A percentile compares a stretch with the other conserved stretches of the same genome.
Evolutionary conservation across 2,329 filamentous ascomycete genomes (phyloP).

Genomic region (Ceratocystis eucalypticola): DNA sequence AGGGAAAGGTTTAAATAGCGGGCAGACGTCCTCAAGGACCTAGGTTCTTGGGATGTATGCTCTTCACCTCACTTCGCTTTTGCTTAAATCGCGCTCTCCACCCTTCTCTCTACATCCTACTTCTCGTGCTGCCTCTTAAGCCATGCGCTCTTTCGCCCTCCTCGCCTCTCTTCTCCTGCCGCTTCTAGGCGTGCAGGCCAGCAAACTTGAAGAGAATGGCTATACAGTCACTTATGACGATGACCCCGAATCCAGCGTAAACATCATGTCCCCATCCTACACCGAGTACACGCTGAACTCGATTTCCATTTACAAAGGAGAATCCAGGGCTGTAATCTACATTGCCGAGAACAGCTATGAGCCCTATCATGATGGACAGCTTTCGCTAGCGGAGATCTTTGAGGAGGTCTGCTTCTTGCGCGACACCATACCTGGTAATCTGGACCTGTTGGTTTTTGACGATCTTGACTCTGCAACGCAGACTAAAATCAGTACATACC

Average conservation of each 20-base stretch:
- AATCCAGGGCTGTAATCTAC: not conserved
- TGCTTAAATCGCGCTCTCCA: not conserved
- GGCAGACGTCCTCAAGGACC: too few relatives aligned
- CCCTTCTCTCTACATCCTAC: not conserved
- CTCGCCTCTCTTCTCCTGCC: not conserved
- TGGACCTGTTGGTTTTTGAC: not conserved
- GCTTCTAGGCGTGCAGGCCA: not conserved
- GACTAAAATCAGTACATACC: not conserved
- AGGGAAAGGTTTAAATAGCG: too few relatives aligned
- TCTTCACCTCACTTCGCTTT: not conserved
- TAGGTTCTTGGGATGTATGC: too few relatives aligned
- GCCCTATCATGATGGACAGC: not conserved
- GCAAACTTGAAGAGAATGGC: not conserved
- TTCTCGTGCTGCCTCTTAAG: not conserved
- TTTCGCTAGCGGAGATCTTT: not conserved
- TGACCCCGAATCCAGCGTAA: not conserved
- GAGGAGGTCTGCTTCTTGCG: not conserved
- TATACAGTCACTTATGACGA: not conserved
- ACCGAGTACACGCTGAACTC: not conserved
- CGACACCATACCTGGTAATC: accelerated
- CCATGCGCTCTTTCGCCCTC: not conserved
- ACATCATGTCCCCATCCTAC: not conserved
- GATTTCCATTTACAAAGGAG: not conserved
- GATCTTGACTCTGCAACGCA: not conserved
- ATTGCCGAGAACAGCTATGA: not conserved